Conservation (phyloP, 2,329 filamentous ascomycete species). For the Fusarium penzigii region DNA sequence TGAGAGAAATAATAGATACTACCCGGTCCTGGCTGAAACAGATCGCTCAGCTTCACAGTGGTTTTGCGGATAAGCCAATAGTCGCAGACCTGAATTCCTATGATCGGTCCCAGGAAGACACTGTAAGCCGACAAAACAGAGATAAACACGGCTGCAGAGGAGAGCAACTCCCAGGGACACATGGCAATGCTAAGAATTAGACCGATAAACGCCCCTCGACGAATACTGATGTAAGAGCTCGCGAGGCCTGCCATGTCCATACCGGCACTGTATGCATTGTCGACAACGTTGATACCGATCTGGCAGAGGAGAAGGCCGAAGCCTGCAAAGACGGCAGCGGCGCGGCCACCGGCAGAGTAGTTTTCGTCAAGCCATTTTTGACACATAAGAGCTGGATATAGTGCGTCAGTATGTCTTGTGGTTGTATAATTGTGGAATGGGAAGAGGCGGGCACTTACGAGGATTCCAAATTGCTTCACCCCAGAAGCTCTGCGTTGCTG, state of each 20-base stretch:
- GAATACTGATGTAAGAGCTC: not conserved
- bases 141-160: not conserved
- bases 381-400: not conserved
- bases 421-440: too few species aligned
- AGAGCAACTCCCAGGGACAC: not conserved
- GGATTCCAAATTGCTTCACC: constrained; percentile 2
- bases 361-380: not conserved
- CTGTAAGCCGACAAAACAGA: not conserved
- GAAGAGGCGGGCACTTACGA: too few species aligned
- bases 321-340: not conserved
- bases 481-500: not conserved
- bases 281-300: not conserved
- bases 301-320: constrained; percentile 1
- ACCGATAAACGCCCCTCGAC: not conserved
- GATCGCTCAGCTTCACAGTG: not conserved
- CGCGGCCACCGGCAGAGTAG: not conserved
- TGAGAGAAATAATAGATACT: not conserved
- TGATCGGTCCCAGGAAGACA: constrained; percentile 1
- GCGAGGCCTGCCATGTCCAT: constrained; percentile 3
- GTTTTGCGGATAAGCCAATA: not conserved
- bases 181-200: not conserved
- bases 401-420: too few species aligned
- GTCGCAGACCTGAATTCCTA: not conserved
- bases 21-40: not conserved
- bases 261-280: not conserved